A percentile compares a stretch with the other conserved stretches of the same genome.
These are phyloP conservation scores for Acacia crassicarpa DNA, from an alignment of 306 rosid species.

Conservation along the genomic window DNA sequence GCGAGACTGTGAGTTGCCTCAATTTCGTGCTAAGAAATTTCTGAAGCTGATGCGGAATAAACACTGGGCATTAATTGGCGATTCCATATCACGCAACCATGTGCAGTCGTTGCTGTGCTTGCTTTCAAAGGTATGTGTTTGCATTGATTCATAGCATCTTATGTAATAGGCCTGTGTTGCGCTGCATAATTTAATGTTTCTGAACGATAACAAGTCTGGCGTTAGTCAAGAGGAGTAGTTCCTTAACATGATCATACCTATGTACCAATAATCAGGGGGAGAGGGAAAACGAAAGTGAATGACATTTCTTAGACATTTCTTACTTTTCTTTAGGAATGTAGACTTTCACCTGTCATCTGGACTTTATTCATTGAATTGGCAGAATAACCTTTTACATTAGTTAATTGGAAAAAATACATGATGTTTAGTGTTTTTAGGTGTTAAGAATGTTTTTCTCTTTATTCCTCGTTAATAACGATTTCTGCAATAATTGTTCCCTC, in stretches of 20 bases:
- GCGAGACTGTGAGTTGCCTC: constrained; percentile 64
- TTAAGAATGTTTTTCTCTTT: background rate
- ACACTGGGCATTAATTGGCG: constrained; percentile 87
- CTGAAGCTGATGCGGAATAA: constrained; percentile 76
- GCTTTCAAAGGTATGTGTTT: constrained; percentile 72
- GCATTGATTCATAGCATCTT: constrained; percentile 17
- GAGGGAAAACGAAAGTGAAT: background rate
- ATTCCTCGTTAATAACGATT: background rate
- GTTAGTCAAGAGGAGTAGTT: background rate
- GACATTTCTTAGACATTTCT: background rate
- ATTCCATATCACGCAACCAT: constrained; percentile 94
- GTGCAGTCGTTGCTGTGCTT: constrained; percentile 86
- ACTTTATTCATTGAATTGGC: background rate
- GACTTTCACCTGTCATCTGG: background rate
- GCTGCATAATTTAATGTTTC: background rate
- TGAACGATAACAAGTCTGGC: background rate
- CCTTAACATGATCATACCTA: background rate
- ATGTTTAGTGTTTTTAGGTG: background rate
- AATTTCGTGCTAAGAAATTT: constrained; percentile 61
- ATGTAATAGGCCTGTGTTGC: background rate
- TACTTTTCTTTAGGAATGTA: background rate
- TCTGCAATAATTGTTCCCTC: background rate
- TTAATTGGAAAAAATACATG: background rate
- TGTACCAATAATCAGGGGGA: background rate
- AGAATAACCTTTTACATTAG: background rate